Evolutionary conservation across 2,329 filamentous ascomycete species (phyloP).

Genomic region (Fonsecaea pugnacius): DNA sequence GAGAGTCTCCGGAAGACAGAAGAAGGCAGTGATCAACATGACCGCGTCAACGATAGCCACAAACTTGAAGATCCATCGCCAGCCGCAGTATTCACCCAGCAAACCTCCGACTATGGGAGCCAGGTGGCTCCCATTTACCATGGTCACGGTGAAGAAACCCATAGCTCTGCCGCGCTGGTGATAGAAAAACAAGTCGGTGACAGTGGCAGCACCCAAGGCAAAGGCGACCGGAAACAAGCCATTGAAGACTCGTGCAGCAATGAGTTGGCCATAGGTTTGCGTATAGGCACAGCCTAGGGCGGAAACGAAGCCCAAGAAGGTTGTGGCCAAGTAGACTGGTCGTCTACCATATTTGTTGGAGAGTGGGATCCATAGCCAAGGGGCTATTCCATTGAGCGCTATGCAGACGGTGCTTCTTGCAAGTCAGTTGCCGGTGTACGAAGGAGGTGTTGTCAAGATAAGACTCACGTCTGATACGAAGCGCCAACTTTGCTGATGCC

Average conservation of each 20-base stretch:
- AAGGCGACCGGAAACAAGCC: conserved; percentile 41
- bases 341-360: conserved; percentile 44
- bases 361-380: conserved; percentile 40
- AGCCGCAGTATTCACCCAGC: conserved; percentile 34
- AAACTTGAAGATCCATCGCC: conserved; percentile 39
- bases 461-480: conserved; percentile 36
- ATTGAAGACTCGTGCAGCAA: conserved; percentile 39
- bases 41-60: conserved; percentile 39
- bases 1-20: conserved; percentile 42
- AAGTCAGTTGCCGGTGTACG: conserved; percentile 9
- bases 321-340: conserved; percentile 42
- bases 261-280: conserved; percentile 26
- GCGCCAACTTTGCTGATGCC: conserved; percentile 30
- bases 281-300: conserved; percentile 38
- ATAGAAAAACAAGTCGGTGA: conserved; percentile 42
- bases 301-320: conserved; percentile 41
- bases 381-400: conserved; percentile 37
- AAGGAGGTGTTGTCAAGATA: conserved; percentile 18
- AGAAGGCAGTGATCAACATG: conserved; percentile 38
- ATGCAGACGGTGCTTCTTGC: conserved; percentile 40
- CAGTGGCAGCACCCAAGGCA: conserved; percentile 41
- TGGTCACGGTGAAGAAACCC: conserved; percentile 40
- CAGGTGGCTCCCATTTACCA: conserved; percentile 40
- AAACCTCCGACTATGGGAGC: conserved; percentile 40
- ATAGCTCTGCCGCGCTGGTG: conserved; percentile 41